Conservation (phyloP, 2,329 filamentous ascomycete species). For the Ampelomyces quisqualis region DNA sequence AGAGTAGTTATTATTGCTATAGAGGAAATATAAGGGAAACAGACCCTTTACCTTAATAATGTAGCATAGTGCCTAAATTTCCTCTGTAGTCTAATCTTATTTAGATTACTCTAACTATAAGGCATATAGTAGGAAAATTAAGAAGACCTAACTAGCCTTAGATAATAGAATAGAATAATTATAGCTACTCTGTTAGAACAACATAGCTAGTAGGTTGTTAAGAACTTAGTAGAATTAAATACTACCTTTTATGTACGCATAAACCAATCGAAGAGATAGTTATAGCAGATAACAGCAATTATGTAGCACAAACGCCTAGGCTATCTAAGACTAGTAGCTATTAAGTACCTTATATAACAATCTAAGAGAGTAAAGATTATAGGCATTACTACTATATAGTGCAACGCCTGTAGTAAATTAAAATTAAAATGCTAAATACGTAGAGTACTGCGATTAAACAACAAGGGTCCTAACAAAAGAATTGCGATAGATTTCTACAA, state of each 20-base stretch:
- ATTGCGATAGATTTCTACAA: conserved; percentile 7
- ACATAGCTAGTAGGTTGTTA: neutral
- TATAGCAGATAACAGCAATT: neutral
- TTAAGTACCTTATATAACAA: neutral
- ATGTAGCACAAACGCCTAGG: neutral
- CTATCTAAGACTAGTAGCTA: neutral
- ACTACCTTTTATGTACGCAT: neutral
- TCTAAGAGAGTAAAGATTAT: no score
- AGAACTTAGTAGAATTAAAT: neutral
- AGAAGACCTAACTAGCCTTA: neutral
- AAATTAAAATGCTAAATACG: no score
- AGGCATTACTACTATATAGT: no score
- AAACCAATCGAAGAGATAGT: neutral
- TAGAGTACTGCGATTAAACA: no score
- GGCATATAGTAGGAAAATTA: conserved; percentile 1
- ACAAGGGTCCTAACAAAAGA: no score
- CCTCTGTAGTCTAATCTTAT: neutral
- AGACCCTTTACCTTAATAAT: neutral
- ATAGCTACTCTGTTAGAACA: neutral
- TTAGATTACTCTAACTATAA: conserved; percentile 1
- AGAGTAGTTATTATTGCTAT: neutral
- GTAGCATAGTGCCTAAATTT: no score
- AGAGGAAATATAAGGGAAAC: neutral
- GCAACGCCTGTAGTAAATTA: no score
- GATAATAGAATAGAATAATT: neutral